Evolutionary conservation across 805 yeast species (phyloP), one percentile per base, ranked within the genome.

Genomic region (Spathaspora hagerdaliae): DNA sequence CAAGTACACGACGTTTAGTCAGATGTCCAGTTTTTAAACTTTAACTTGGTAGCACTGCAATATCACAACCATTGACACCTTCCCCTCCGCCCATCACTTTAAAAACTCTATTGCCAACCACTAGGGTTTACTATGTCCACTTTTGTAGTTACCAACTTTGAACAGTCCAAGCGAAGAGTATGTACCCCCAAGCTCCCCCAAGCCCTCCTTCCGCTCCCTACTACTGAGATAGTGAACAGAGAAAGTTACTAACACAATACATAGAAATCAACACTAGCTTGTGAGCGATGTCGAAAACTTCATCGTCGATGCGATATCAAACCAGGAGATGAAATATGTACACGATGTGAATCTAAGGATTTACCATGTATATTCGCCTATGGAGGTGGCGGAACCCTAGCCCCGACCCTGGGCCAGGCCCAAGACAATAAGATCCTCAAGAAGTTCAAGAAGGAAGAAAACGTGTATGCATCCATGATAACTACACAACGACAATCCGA

Each of bases 201-300:
- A n/a, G n/a, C n/a, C n/a, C n/a, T n/a, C n/a, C n/a, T n/a, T n/a
- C n/a, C n/a, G n/a, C n/a, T n/a, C n/a, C n/a, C n/a, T n/a, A n/a
- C n/a, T n/a, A n/a, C n/a, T n/a, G n/a, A n/a, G n/a, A n/a, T n/a
- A n/a, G n/a, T n/a, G n/a, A n/a, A n/a, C n/a, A n/a, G n/a, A n/a
- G n/a, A n/a, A n/a, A n/a, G n/a, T n/a, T n/a, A 33, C 42, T 35
- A 40, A 33, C 41, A 31, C 15, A 2, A 1, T 31, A 29, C n/a
- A n/a, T n/a, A 40, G 43, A 40, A 40, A 40, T 15, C 43, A 35
- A n/a, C 6, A 9, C 10, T 40, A 12, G 43, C 43, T 24, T 40
- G 43, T 35, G 32, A 33, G 12, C 12, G 31, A 10, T 40, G 43
- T 40, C 43, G 43, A 12, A 33, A n/a, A 33, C 14, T 33, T 10